Base-by-base conservation (phyloP, 495 filamentous ascomycete genomes). In the Durotheca rogersii region DNA sequence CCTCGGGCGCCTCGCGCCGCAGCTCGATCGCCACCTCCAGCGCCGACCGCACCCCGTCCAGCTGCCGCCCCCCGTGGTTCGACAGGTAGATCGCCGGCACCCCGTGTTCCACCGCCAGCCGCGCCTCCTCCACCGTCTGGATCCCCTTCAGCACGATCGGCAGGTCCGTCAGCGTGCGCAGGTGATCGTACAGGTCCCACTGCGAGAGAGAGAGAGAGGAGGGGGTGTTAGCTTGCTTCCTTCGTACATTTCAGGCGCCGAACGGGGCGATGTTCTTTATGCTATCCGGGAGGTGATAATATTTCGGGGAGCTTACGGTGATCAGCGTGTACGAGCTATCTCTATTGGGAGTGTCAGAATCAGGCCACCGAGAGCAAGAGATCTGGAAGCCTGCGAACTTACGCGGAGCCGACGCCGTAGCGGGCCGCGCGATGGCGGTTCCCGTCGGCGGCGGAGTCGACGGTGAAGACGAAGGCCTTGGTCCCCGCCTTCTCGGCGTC, bases 61-160 rank as follows among this genome's bases (percentile, higher is more conserved):
- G 37, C 19, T 74, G 69, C 2, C 73, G 65, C 2, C 70, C 71
- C 10, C 71, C 70, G 59, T 73, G 70, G 51, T 76, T 76, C n/a
- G 64, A 70, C 10, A 72, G 48, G 45, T 64, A 66, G 54, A 72
- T 63, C 1, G 60, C 62, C 3, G 56, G 49, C 2, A 46, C 60
- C 2, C 48, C 41, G 38, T 66, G 53, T 29, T 68, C 35, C 18
- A 73, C 56, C 1, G 69, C 72, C 1, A 66, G 41, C 34, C 56
- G 56, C 4, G 67, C 69, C 47, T 77, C 70, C 10, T 68, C 69
- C 11, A 69, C 68, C 7, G 64, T 68, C 40, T 68, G 65, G 42
- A 78, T 67, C 5, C 74, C 73, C 61, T 75, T 75, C 4, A 69
- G 55, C 20, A 72, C 49, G 42, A 73, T 63, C 0, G 67, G 66